A percentile compares a stretch with the other conserved stretches of the same genome.
phyloP scores from a whole-genome alignment of 257 asterid genomes.

The Plectranthus barbatus region DNA sequence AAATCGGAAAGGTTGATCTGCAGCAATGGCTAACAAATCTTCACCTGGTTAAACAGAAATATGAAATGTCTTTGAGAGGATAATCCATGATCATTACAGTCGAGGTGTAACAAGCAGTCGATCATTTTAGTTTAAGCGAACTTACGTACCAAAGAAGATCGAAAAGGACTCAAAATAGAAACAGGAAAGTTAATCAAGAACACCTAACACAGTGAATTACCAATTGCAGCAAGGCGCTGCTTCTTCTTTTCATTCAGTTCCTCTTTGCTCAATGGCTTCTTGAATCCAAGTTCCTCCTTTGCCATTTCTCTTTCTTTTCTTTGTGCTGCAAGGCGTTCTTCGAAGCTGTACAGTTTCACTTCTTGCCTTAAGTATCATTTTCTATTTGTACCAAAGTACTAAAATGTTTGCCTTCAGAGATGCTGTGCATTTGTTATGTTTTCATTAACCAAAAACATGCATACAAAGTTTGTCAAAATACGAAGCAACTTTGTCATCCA shows the following conservation, averaged over 20 bases:
- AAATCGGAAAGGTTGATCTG: slow-evolving; percentile 94
- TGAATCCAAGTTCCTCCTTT: slow-evolving; percentile 67
- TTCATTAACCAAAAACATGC: neutral
- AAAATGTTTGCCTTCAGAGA: neutral
- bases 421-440: neutral
- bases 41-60: slow-evolving; percentile 51
- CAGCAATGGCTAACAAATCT: slow-evolving; percentile 87
- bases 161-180: neutral
- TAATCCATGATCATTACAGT: neutral
- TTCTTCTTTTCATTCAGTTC: slow-evolving; percentile 65
- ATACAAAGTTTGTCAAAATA: neutral
- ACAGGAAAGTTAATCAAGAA: neutral
- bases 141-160: neutral
- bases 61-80: slow-evolving; percentile 1
- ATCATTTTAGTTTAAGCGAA: neutral
- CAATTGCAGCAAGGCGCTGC: slow-evolving; percentile 93
- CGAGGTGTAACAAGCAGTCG: neutral
- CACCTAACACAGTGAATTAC: slow-evolving; percentile 29
- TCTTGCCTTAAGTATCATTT: neutral
- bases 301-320: slow-evolving; percentile 76
- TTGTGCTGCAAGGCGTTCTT: slow-evolving; percentile 83
- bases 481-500: no score
- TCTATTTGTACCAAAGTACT: neutral
- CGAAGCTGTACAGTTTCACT: slow-evolving; percentile 49
- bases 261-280: slow-evolving; percentile 70